Evolutionary conservation across 768 basidiomycete genomes (phyloP).

Genomic region (Amanita subjunquillea): DNA sequence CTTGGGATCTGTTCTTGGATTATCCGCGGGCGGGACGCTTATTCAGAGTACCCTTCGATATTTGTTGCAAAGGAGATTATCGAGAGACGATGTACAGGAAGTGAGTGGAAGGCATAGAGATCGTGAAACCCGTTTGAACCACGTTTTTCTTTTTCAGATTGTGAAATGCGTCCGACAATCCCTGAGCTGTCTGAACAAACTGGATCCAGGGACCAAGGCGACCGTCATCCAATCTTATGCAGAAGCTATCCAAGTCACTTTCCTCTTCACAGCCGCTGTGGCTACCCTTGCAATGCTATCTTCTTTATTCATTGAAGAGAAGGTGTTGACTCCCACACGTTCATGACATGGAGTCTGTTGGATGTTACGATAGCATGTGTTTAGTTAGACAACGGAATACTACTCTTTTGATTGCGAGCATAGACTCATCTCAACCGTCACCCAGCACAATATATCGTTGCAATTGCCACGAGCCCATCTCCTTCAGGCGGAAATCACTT

Average conservation of each 20-base stretch:
- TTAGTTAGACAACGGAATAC: no score
- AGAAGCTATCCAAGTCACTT: constrained; percentile 34
- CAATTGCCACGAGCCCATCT: no score
- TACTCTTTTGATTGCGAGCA: no score
- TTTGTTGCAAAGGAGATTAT: constrained; percentile 28
- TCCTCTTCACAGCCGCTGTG: constrained; percentile 36
- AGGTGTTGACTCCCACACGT: constrained; percentile 17
- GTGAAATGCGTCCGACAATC: constrained; percentile 39
- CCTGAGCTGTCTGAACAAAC: constrained; percentile 31
- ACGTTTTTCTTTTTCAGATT: constrained; percentile 21
- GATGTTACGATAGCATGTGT: no score
- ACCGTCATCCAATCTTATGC: constrained; percentile 32
- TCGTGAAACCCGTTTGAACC: neutral
- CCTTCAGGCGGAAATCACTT: no score
- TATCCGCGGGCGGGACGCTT: constrained; percentile 47
- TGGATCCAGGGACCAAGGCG: constrained; percentile 25
- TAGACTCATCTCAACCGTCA: no score
- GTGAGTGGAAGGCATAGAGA: constrained; percentile 19
- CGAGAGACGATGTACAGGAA: constrained; percentile 40
- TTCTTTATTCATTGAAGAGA: constrained; percentile 45
- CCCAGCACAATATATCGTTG: no score
- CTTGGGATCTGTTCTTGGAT: constrained; percentile 45
- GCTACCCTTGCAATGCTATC: constrained; percentile 29
- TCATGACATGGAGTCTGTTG: neutral
- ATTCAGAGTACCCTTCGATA: constrained; percentile 40